Percentiles rank a stretch among this genome's conserved stretches.
Conservation (phyloP, 176 grass and related monocot genomes). For the Oryza brachyantha region DNA sequence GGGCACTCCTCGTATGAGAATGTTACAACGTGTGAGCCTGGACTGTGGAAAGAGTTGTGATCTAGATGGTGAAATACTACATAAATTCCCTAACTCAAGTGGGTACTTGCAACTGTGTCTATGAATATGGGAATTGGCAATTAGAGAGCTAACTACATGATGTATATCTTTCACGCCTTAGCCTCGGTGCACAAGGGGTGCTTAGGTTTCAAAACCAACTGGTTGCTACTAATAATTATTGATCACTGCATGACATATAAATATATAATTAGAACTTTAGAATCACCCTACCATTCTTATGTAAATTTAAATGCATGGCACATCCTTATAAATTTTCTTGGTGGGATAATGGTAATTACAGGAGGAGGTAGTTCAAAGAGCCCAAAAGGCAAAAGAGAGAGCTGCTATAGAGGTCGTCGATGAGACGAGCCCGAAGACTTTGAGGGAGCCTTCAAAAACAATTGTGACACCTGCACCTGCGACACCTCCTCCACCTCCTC, state of each 20-base stretch:
- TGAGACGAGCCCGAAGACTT: constrained; percentile 41
- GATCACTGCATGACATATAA: not conserved
- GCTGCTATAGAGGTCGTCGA: constrained; percentile 64
- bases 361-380: constrained; percentile 91
- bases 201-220: not conserved
- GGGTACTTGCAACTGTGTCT: not conserved
- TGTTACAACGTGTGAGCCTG: not conserved
- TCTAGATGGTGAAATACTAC: not conserved
- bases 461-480: constrained; percentile 16
- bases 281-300: not conserved
- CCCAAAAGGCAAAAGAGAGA: constrained; percentile 88
- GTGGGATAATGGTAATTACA: constrained; percentile 25
- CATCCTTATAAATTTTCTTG: not conserved
- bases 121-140: not conserved
- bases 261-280: not conserved
- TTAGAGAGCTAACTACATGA: not conserved
- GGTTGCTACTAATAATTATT: not conserved
- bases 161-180: not conserved
- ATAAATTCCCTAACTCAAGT: not conserved
- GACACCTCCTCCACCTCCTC: not conserved
- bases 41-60: not conserved
- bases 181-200: not conserved
- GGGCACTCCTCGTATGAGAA: not conserved
- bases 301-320: not conserved
- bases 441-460: constrained; percentile 34